phyloP scores from a whole-genome alignment of 768 basidiomycete genomes.

The Rhodotorula kratochvilovae region DNA sequence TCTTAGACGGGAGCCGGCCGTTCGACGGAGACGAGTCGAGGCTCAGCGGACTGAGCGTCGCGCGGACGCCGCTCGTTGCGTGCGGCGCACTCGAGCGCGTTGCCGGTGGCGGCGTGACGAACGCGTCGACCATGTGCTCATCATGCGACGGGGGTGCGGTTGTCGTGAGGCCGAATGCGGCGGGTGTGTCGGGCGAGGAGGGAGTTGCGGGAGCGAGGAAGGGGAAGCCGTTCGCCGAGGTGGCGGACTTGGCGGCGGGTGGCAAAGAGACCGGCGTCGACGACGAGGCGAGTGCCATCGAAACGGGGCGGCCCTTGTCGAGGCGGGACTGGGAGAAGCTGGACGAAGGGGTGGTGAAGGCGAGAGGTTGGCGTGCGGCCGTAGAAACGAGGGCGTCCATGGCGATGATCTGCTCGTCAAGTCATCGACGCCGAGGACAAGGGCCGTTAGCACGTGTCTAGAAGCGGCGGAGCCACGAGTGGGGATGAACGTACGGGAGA shows the following conservation, averaged over 20 bases:
- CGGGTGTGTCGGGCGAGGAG: neutral
- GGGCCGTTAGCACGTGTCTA: neutral
- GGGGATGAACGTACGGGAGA: conserved; percentile 9
- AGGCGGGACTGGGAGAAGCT: conserved; percentile 21
- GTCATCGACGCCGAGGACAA: neutral
- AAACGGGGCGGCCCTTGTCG: conserved; percentile 14
- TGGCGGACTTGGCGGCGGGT: neutral
- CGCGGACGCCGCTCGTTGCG: neutral
- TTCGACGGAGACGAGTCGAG: conserved; percentile 10
- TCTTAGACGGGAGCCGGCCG: conserved; percentile 12
- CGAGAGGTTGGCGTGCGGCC: conserved; percentile 11
- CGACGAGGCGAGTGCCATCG: conserved; percentile 11
- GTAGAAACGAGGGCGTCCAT: conserved; percentile 9
- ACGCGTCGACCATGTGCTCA: conserved; percentile 28
- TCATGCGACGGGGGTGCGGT: neutral
- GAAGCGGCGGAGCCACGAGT: neutral
- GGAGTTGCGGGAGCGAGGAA: neutral
- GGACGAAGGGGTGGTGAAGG: conserved; percentile 12
- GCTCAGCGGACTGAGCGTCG: neutral
- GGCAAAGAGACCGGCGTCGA: neutral
- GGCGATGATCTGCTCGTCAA: neutral
- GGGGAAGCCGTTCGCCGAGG: neutral
- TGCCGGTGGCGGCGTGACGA: conserved; percentile 24
- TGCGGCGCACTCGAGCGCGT: neutral
- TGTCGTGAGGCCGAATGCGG: neutral